phyloP scores from a whole-genome alignment of 2,329 filamentous ascomycete genomes.

The Xylaria polymorpha region DNA sequence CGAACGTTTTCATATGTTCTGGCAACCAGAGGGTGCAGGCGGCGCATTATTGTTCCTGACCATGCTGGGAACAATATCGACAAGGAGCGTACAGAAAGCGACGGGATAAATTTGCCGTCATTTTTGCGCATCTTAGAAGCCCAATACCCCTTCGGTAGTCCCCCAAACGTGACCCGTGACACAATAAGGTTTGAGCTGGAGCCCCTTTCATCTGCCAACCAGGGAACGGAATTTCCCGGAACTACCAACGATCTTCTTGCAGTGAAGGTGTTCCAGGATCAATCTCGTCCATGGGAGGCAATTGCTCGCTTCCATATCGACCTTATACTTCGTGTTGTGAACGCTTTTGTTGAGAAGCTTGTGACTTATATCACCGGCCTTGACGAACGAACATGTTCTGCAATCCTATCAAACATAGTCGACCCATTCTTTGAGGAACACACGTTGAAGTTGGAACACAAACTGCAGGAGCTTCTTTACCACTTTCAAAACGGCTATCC shows the following conservation, averaged over 20 bases:
- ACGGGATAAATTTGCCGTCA: constrained; percentile 37
- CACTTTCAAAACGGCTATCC: constrained; percentile 53
- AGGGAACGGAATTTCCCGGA: constrained; percentile 56
- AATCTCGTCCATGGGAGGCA: constrained; percentile 53
- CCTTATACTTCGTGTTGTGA: constrained; percentile 46
- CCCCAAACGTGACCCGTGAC: constrained; percentile 41
- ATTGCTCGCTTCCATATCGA: constrained; percentile 54
- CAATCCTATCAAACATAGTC: constrained; percentile 44
- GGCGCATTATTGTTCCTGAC: constrained; percentile 40
- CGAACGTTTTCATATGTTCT: constrained; percentile 48
- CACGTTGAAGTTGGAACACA: constrained; percentile 46
- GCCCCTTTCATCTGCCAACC: constrained; percentile 51
- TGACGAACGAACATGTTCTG: constrained; percentile 41
- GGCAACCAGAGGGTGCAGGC: constrained; percentile 45
- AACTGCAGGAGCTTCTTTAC: constrained; percentile 55
- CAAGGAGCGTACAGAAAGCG: constrained; percentile 60
- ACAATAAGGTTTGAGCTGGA: constrained; percentile 46
- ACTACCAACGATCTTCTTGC: constrained; percentile 53
- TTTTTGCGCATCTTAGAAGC: constrained; percentile 50
- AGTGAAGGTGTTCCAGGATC: constrained; percentile 55
- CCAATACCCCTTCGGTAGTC: constrained; percentile 49
- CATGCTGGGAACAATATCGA: neutral
- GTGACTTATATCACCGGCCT: constrained; percentile 51
- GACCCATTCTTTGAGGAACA: constrained; percentile 48
- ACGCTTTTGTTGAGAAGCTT: constrained; percentile 54